Base-by-base conservation (phyloP, 2,329 filamentous ascomycete species). In the Arachnopeziza araneosa region DNA sequence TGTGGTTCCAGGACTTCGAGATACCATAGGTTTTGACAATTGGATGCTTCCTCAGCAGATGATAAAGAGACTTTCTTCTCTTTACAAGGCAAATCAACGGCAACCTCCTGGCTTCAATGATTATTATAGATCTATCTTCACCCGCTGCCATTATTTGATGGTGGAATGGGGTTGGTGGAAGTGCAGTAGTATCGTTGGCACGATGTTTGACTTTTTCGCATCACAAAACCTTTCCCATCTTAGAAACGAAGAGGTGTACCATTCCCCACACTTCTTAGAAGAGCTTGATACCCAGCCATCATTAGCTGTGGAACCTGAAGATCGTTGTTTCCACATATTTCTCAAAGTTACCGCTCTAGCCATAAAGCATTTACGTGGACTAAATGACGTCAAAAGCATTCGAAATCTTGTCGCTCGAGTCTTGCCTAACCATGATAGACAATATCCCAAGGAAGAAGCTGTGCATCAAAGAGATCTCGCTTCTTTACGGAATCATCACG, bases 201-300 rank as follows among this genome's bases (percentile, higher is more conserved):
- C 80, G 1, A 80, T 89, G 2, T 89, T 88, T 63, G 85, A 89
- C 71, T 88, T 88, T 68, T 89, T 88, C 65, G 85, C 84, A 10
- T 80, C 80, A 1, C 83, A 85, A 63, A 79, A 82, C 52, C 77
- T 89, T 12, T 79, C 80, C 1, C 83, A 89, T 70, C 70, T 89
- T 50, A 80, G 83, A 48, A 87, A 88, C 60, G 86, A 89, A 68
- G 83, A 86, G 67, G 82, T 80, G 1, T 82, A 82, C 65, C 77
- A 77, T 58, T 88, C 86, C 3, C 84, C 86, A 0, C 74, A 72
- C 2, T 89, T 89, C 56, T 74, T 89, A 0, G 83, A 86, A 54
- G 75, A 83, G 21, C 78, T 89, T 1, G 64, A 75, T 72, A 60
- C 58, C 48, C 65, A 65, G 1, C 24, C 82, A 1, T 79, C 75